These are phyloP conservation scores for Sporisorium graminicola DNA, from an alignment of 1,284 basidiomycete species.

Conservation along the genomic window DNA sequence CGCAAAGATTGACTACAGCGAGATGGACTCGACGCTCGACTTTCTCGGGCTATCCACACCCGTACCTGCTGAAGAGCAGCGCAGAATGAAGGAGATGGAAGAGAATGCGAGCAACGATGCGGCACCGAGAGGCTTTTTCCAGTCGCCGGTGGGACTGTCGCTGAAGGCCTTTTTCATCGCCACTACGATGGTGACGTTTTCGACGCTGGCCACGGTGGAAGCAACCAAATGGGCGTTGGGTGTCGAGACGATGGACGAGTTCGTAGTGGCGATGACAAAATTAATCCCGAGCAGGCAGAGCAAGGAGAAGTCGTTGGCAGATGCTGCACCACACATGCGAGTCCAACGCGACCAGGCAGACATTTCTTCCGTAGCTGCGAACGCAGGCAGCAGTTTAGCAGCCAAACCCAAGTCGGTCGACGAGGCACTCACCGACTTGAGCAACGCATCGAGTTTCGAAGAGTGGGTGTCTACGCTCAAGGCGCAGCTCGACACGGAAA, in stretches of 20 bases:
- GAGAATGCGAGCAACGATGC: constrained; percentile 4
- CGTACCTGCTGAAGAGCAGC: constrained; percentile 34
- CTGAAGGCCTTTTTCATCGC: constrained; percentile 52
- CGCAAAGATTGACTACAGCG: constrained; percentile 42
- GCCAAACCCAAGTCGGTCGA: constrained; percentile 28
- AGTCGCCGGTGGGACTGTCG: constrained; percentile 46
- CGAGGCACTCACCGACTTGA: constrained; percentile 37
- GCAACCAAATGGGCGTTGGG: constrained; percentile 26
- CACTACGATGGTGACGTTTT: constrained; percentile 35
- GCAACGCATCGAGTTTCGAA: constrained; percentile 42
- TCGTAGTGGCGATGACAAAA: constrained; percentile 44
- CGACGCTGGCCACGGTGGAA: constrained; percentile 29
- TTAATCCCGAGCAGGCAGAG: constrained; percentile 28
- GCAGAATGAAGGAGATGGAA: constrained; percentile 22
- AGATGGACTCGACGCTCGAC: constrained; percentile 52
- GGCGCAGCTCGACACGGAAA: constrained; percentile 42
- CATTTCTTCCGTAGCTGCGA: background rate
- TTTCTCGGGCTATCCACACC: constrained; percentile 45
- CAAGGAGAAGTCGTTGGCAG: constrained; percentile 16
- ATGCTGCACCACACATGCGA: constrained; percentile 40
- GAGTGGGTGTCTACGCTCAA: constrained; percentile 45
- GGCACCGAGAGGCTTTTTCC: constrained; percentile 20
- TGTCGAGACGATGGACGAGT: constrained; percentile 50
- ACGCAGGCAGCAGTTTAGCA: background rate
- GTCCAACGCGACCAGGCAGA: constrained; percentile 18